Conservation (phyloP, 2,329 filamentous ascomycete genomes). For the Botryotinia convoluta region DNA sequence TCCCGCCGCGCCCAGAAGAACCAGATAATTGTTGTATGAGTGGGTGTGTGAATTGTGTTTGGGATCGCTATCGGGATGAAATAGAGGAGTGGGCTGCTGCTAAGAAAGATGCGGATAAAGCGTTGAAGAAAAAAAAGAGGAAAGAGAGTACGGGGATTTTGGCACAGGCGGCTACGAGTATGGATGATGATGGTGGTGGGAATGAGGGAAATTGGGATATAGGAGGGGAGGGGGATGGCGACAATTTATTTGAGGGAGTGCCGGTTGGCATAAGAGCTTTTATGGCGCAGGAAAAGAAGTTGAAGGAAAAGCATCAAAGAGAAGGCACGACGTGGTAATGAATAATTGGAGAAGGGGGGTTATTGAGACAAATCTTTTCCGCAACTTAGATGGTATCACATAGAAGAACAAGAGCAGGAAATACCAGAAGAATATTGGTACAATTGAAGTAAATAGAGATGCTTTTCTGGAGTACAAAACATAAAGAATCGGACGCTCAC, state of each 20-base stretch:
- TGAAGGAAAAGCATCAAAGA: conserved; percentile 70
- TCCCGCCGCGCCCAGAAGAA: conserved; percentile 82
- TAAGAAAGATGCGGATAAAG: conserved; percentile 40
- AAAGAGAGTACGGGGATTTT: conserved; percentile 18
- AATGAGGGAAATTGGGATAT: conserved; percentile 66
- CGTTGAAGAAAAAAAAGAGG: conserved; percentile 39
- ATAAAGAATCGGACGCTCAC: not conserved
- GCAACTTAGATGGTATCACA: not conserved
- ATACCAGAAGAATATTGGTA: not conserved
- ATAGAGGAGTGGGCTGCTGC: conserved; percentile 81
- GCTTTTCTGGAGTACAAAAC: not conserved
- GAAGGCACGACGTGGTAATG: conserved; percentile 42
- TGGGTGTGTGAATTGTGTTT: conserved; percentile 96
- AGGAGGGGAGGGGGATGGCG: conserved; percentile 44
- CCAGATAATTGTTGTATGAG: conserved; percentile 99
- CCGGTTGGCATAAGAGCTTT: conserved; percentile 94
- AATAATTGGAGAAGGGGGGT: not conserved
- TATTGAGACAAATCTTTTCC: not conserved
- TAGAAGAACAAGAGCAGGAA: not conserved
- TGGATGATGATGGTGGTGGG: conserved; percentile 79
- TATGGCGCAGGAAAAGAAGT: conserved; percentile 91
- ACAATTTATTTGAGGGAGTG: conserved; percentile 73
- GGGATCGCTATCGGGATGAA: conserved; percentile 88
- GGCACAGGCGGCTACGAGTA: conserved; percentile 49
- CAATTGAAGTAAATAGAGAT: not conserved